Base-by-base conservation (phyloP, 2,329 filamentous ascomycete species). In the Aspergillus sp. region DNA sequence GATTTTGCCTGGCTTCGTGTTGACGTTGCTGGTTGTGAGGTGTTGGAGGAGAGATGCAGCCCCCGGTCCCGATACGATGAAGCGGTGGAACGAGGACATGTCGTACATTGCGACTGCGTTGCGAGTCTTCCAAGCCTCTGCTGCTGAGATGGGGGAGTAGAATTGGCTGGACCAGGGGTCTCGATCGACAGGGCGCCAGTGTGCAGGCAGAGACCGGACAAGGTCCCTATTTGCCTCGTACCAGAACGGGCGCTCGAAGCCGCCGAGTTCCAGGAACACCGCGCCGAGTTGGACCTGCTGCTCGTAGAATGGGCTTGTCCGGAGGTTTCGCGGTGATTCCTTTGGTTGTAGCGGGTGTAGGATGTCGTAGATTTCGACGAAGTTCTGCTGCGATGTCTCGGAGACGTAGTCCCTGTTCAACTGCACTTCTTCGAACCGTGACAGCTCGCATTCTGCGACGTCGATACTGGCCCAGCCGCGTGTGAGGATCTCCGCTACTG, bases 351-450 rank as follows among this genome's bases (percentile, higher is more conserved):
- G 74, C 0, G 85, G 85, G 57, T 88, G 85, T 0, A 87, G 60
- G 40, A 88, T 86, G 59, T 87, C 85, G 72, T 88, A 88, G 1
- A 88, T 80, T 61, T 88, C 85, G 23, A 84, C 80, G 50, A 88
- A 88, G 62, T 84, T 86, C 65, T 85, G 84, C 46, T 81, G 76
- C 0, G 81, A 82, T 0, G 85, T 87, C 70, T 87, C 84, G 23
- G 69, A 75, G 52, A 87, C 77, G 58, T 87, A 88, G 0, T 75
- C 56, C 0, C 73, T 79, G 2, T 78, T 81, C 8, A 86, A 74
- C 63, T 88, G 85, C 2, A 86, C 78, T 24, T 86, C 77, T 61
- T 88, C 85, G 49, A 88, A 88, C 1, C 86, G 82, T 2, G 79
- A 76, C 0, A 88, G 69, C 40, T 87, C 84, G 62, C 84, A 86